These are phyloP conservation scores for Geosmithia flava DNA, from an alignment of 2,329 filamentous ascomycete species.

Conservation along the genomic window DNA sequence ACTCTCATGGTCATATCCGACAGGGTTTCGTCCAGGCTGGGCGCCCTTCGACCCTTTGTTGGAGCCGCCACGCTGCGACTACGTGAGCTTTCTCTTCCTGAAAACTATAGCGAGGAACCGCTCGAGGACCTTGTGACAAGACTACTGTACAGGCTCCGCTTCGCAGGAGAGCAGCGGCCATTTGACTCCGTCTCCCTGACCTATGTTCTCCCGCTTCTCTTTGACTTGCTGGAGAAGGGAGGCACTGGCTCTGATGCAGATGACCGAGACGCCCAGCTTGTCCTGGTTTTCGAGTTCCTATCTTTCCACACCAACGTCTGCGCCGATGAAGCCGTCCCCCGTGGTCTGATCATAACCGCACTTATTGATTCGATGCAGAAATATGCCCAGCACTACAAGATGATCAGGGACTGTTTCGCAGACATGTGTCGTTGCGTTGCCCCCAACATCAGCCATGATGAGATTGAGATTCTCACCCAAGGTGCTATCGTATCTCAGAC, in stretches of 20 bases:
- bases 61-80: conserved; percentile 78
- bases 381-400: conserved; percentile 88
- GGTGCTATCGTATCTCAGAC: conserved; percentile 70
- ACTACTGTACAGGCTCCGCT: conserved; percentile 80
- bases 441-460: conserved; percentile 60
- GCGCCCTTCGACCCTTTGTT: conserved; percentile 66
- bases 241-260: conserved; percentile 64
- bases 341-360: conserved; percentile 57
- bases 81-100: conserved; percentile 60
- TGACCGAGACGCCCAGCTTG: conserved; percentile 77
- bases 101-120: conserved; percentile 65
- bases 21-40: conserved; percentile 61
- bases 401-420: conserved; percentile 82
- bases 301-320: conserved; percentile 79
- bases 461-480: conserved; percentile 64
- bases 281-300: conserved; percentile 79
- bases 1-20: conserved; percentile 73
- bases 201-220: conserved; percentile 74
- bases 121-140: conserved; percentile 76
- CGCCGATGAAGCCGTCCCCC: conserved; percentile 62
- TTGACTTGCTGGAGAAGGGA: conserved; percentile 66
- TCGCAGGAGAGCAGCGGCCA: conserved; percentile 84
- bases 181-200: conserved; percentile 81
- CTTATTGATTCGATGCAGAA: conserved; percentile 75
- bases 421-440: conserved; percentile 79